Evolutionary conservation across 2,329 filamentous ascomycete genomes (phyloP), one percentile per base, ranked within the genome.

Genomic region (Fusarium redolens): DNA sequence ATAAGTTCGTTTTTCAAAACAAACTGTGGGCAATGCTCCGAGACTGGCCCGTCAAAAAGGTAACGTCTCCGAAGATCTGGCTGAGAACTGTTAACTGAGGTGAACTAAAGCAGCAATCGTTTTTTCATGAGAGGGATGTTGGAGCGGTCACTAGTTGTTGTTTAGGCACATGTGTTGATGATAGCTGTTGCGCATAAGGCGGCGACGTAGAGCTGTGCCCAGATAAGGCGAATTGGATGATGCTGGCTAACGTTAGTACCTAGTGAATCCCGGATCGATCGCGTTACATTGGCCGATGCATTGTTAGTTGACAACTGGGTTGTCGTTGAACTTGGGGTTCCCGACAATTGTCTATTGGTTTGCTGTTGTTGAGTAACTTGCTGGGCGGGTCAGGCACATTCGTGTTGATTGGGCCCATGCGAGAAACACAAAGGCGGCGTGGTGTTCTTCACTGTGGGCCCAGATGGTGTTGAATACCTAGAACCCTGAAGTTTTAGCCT

Each of bases 201-300:
- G 63, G 64, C 48, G 68, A 56, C 48, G 38, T 48, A 67, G 69
- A 77, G 73, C 64, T 70, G 71, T 61, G 62, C 62, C 65, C 48
- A 68, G 64, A 57, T 61, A 63, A 60, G 63, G 59, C 57, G 57
- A 65, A 37, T 31, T 63, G 59, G 60, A 71, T 61, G 65, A 55
- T 74, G 64, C 66, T 61, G 62, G 45, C 60, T 61, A 28, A 28
- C 28, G 28, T 28, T 28, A 50, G 30, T 50, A 33, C 30, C 30
- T 18, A 70, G 60, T 65, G 68, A 75, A 65, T 72, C 71, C 66
- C 63, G 58, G 69, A 58, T 56, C 64, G 69, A 77, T 77, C 69
- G 71, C 55, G 69, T 77, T 69, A 70, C 71, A 75, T 73, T 67
- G 65, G 62, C 44, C 62, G 62, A 74, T 51, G 62, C 58, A 68